Conservation (phyloP, 345 rosid species). For the sweet orange (Citrus sinensis) region DNA sequence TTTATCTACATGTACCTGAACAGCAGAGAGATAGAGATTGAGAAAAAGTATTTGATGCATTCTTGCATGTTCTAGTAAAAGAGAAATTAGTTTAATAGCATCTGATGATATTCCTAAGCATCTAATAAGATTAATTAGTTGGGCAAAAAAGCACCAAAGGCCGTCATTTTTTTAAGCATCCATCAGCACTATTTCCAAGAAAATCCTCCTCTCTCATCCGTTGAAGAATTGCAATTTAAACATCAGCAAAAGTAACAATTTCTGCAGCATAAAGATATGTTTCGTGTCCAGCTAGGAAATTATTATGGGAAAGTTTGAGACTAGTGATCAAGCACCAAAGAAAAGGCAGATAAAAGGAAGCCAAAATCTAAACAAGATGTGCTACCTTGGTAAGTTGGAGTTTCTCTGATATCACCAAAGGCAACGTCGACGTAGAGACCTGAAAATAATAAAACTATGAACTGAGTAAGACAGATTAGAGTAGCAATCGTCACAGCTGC, state of each 20-base stretch:
- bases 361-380: constrained; percentile 8
- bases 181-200: not conserved
- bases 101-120: not conserved
- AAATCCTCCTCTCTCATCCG: not conserved
- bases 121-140: not conserved
- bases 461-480: constrained; percentile 11
- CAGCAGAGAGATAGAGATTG: not conserved
- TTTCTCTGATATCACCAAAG: constrained; percentile 89
- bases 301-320: constrained; percentile 3
- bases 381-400: constrained; percentile 80
- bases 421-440: constrained; percentile 74
- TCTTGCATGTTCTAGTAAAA: not conserved
- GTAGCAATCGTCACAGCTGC: constrained; percentile 9
- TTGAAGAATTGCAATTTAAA: not conserved
- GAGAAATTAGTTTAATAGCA: not conserved
- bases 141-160: not conserved
- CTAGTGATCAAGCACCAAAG: not conserved
- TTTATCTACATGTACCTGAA: not conserved
- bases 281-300: not conserved
- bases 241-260: not conserved
- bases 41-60: not conserved
- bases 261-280: not conserved
- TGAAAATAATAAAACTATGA: constrained; percentile 28
- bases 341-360: not conserved
- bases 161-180: not conserved